Evolutionary conservation across 371 early-diverging fungal species (phyloP).

Genomic region (Enterocytospora artemiae): DNA sequence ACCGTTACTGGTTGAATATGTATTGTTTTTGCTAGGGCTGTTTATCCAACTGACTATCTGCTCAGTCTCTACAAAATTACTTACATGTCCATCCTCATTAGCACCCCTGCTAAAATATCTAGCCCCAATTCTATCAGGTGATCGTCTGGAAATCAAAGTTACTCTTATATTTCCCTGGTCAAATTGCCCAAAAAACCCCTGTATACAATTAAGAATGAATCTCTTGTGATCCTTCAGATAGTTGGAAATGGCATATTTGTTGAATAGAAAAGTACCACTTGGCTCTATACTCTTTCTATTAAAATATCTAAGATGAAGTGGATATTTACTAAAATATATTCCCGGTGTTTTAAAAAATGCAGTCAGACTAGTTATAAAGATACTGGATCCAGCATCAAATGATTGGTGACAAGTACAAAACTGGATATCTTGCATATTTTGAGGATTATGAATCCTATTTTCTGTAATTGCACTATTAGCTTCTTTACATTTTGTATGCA

Average conservation of each 20-base stretch:
- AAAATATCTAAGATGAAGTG: no score
- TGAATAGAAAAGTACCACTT: conserved; percentile 50
- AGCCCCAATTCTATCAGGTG: conserved; percentile 84
- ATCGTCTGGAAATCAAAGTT: conserved; percentile 71
- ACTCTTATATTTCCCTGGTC: conserved; percentile 12
- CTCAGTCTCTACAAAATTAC: conserved; percentile 96
- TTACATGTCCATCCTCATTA: conserved; percentile 82
- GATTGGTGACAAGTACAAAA: no score
- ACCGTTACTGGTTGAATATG: not conserved
- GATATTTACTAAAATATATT: no score
- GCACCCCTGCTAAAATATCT: conserved; percentile 85
- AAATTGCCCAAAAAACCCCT: conserved; percentile 51
- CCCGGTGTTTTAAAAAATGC: no score
- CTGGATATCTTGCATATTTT: no score
- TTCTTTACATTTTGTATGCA: no score
- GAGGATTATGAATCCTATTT: no score
- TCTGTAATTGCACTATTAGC: no score
- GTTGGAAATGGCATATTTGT: conserved; percentile 35
- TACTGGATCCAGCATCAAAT: no score
- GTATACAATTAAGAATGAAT: conserved; percentile 39
- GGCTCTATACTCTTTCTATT: not conserved
- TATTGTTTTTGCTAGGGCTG: not conserved
- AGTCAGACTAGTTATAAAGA: no score
- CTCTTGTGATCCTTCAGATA: conserved; percentile 23
- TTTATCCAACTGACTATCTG: conserved; percentile 64